A percentile compares a stretch with the other conserved stretches of the same genome.
Evolutionary conservation across 2,329 filamentous ascomycete species (phyloP).

Genomic region (Ophiostoma perfectum): DNA sequence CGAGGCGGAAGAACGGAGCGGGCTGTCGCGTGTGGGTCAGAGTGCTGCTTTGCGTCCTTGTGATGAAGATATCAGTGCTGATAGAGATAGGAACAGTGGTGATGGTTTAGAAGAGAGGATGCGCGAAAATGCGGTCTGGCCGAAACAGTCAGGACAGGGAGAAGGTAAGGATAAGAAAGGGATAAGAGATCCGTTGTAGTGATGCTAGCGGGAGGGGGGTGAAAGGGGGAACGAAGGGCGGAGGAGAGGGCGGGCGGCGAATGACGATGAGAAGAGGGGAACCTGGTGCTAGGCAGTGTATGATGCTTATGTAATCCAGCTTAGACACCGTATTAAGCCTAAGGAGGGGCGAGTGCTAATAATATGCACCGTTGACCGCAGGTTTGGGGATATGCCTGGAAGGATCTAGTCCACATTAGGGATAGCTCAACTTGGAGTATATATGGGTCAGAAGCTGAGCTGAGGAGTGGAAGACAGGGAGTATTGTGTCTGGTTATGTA

Average conservation of each 20-base stretch:
- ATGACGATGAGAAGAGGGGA: constrained; percentile 16
- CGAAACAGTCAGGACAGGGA: constrained; percentile 2
- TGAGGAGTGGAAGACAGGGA: background rate
- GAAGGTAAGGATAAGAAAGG: constrained; percentile 8
- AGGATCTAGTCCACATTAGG: background rate
- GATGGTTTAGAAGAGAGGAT: background rate
- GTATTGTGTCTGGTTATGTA: background rate
- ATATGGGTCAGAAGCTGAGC: background rate
- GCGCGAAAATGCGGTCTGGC: constrained; percentile 3
- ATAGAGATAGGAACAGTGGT: background rate
- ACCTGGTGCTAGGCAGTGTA: background rate
- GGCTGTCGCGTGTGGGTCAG: background rate
- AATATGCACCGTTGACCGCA: background rate
- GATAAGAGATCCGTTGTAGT: constrained; percentile 3
- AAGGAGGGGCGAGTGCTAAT: background rate
- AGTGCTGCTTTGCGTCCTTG: background rate
- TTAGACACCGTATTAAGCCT: background rate
- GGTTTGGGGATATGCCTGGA: background rate
- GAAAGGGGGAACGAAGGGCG: constrained; percentile 7
- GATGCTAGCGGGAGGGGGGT: constrained; percentile 5
- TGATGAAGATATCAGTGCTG: background rate
- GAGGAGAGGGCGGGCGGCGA: constrained; percentile 9
- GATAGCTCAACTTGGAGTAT: background rate
- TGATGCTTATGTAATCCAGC: background rate
- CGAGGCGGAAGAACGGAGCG: background rate